A percentile compares a stretch with the other conserved stretches of the same genome.
Conservation (phyloP, 176 grass and related monocot genomes). For the Ananas comosus region DNA sequence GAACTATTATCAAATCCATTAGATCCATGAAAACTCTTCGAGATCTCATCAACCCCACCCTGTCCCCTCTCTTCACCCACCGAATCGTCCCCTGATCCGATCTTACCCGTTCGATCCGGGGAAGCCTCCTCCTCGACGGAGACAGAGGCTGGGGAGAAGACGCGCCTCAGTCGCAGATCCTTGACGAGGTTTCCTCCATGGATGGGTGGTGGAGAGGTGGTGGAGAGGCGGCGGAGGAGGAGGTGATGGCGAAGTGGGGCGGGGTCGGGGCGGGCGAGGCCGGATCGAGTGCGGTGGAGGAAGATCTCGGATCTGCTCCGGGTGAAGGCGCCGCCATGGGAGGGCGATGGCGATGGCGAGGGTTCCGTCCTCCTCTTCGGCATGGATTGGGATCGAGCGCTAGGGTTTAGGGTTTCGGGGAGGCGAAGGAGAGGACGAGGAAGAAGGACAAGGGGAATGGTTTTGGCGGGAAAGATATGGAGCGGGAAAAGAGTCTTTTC, state of each 20-base stretch:
- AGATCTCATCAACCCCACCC: not conserved
- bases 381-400: slow-evolving; percentile 3
- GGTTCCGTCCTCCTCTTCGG: not conserved
- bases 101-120: slow-evolving; percentile 10
- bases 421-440: not conserved
- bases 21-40: not conserved
- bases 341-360: not conserved
- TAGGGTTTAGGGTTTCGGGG: not conserved
- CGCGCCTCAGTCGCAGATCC: slow-evolving; percentile 58
- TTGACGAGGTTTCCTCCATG: slow-evolving; percentile 16
- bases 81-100: not conserved
- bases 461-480: not conserved
- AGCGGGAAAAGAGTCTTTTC: no score
- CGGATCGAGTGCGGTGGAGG: slow-evolving; percentile 21
- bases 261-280: slow-evolving; percentile 14
- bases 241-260: not conserved
- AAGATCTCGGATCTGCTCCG: slow-evolving; percentile 13
- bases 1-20: not conserved
- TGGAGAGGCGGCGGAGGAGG: not conserved
- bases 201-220: slow-evolving; percentile 2
- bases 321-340: slow-evolving; percentile 1
- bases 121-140: slow-evolving; percentile 13
- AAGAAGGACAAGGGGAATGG: not conserved
- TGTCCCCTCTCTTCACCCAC: slow-evolving; percentile 27
- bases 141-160: slow-evolving; percentile 38